Percentiles rank a stretch among this genome's conserved stretches.
Conservation (phyloP, 2,329 filamentous ascomycete genomes). For the Fusarium dimerum region DNA sequence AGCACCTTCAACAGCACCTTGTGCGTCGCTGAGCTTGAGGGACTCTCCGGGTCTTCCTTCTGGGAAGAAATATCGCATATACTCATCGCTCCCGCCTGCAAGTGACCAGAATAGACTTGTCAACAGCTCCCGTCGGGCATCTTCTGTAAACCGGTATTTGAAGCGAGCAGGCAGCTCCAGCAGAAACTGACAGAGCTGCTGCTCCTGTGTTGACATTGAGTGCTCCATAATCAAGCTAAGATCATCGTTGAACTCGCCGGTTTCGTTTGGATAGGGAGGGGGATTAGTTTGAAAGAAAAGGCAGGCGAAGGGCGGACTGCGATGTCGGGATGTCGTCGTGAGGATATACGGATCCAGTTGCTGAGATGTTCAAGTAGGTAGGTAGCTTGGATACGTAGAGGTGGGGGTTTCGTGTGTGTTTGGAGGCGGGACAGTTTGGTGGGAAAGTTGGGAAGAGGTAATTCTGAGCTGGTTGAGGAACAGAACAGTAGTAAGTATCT, state of each 20-base stretch:
- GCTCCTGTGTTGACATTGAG: conserved; percentile 68
- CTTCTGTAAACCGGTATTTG: conserved; percentile 72
- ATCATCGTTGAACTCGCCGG: conserved; percentile 25
- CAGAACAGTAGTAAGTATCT: too few relatives aligned
- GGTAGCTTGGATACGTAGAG: conserved; percentile 14
- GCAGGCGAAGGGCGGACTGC: conserved; percentile 9
- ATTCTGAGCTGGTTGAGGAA: too few relatives aligned
- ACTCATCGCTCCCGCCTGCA: conserved; percentile 71
- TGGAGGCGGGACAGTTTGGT: too few relatives aligned
- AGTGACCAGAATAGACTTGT: conserved; percentile 85
- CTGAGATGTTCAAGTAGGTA: conserved; percentile 22
- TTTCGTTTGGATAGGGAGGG: background rate
- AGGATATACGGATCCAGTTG: conserved; percentile 4
- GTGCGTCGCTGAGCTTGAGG: conserved; percentile 82
- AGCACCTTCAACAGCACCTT: conserved; percentile 89
- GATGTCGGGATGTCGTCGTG: conserved; percentile 29
- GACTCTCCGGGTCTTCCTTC: conserved; percentile 63
- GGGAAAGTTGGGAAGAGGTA: too few relatives aligned
- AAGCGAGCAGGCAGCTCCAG: conserved; percentile 73
- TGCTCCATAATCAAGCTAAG: conserved; percentile 48
- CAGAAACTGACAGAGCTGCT: conserved; percentile 80
- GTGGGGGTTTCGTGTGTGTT: too few relatives aligned
- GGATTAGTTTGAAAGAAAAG: conserved; percentile 2
- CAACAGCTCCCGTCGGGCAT: conserved; percentile 72
- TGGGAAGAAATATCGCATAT: conserved; percentile 81